Percentiles rank a stretch among this genome's conserved stretches.
Evolutionary conservation across 2,329 filamentous ascomycete species (phyloP).

Genomic region (Daldinia sp.): DNA sequence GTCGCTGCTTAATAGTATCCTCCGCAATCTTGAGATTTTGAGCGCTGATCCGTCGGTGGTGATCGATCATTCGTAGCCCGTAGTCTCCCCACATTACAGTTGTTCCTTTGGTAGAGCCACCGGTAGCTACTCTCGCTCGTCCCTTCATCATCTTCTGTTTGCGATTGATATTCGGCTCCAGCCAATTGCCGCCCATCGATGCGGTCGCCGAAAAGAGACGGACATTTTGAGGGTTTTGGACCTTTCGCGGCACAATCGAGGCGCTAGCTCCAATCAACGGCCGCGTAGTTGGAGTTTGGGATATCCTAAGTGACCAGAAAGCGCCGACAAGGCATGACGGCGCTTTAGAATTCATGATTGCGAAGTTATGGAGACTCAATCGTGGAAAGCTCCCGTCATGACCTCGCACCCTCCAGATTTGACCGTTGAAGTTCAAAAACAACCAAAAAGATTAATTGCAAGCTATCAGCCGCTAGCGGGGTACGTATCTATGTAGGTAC

Average conservation of each 20-base stretch:
- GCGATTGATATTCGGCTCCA: constrained; percentile 77
- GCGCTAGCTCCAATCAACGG: constrained; percentile 45
- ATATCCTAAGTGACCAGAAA: constrained; percentile 60
- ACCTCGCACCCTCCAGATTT: constrained; percentile 26
- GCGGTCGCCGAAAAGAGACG: constrained; percentile 78
- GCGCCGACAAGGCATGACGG: constrained; percentile 58
- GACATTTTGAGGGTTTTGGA: constrained; percentile 53
- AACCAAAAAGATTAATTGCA: constrained; percentile 6
- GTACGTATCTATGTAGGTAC: background rate
- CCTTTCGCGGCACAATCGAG: constrained; percentile 46
- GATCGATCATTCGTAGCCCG: constrained; percentile 90
- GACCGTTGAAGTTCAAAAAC: constrained; percentile 13
- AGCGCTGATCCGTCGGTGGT: constrained; percentile 89
- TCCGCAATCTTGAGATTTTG: constrained; percentile 88
- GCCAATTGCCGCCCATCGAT: constrained; percentile 73
- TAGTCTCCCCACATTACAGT: constrained; percentile 97
- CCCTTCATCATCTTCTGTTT: constrained; percentile 94
- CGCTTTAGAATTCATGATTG: constrained; percentile 57
- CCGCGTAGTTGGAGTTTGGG: constrained; percentile 51
- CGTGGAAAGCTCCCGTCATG: constrained; percentile 9
- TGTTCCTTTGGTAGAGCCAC: constrained; percentile 89
- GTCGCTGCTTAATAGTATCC: constrained; percentile 87
- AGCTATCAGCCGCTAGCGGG: background rate
- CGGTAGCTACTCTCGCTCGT: constrained; percentile 84
- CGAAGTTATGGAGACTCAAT: constrained; percentile 36